Base-by-base conservation (phyloP, 345 rosid genomes). In the Passiflora organensis region DNA sequence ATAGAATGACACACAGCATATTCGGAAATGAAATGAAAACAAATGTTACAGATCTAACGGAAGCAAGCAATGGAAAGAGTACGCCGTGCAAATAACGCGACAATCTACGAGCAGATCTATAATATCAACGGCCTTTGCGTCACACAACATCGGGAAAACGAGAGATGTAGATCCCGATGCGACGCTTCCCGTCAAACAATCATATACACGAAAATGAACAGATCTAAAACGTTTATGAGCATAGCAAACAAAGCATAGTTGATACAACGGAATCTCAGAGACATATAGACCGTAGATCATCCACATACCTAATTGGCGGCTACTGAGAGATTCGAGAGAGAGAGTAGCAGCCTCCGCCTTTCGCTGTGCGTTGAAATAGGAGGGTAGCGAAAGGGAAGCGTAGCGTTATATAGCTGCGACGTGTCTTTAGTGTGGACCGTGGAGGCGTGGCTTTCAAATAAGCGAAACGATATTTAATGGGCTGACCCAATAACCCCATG, bases 341-440 rank as follows among this genome's bases (percentile, higher is more conserved):
- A 1, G 38, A 50, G 39, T 13, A 32, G 25, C 8, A 49, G 1
- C 48, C 61, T 64, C 56, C 61, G 56, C 49, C 56, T 49, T 48
- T 41, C 56, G 68, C 68, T 25, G 48, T 37, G 60, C 32, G 32
- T 14, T 48, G 50, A 25, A 41, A 48, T 49, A 25, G 25, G 8
- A 10, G 11, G 45, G 32, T 51, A 14, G 19, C 51, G 25, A 3
- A 39, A 15, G 22, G 51, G 48, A 55, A 49, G 43, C 5, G 43
- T 4, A 13, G 36, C 16, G 24, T 32, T 17, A 13, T 19, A 43
- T 43, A 28, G 34, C 5, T 2, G 34, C 5, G 34, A 28, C 5
- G 34, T 3, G 3, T 28, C 8, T 28, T 28, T 28, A 2, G 34
- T 2, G 34, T 28, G 38, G 10, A 57, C 9, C 43, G 65, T 42